Percentiles rank a stretch among this genome's conserved stretches.
Evolutionary conservation across 352 stramenopile genomes (phyloP).

Genomic region (Pythium chondricola): DNA sequence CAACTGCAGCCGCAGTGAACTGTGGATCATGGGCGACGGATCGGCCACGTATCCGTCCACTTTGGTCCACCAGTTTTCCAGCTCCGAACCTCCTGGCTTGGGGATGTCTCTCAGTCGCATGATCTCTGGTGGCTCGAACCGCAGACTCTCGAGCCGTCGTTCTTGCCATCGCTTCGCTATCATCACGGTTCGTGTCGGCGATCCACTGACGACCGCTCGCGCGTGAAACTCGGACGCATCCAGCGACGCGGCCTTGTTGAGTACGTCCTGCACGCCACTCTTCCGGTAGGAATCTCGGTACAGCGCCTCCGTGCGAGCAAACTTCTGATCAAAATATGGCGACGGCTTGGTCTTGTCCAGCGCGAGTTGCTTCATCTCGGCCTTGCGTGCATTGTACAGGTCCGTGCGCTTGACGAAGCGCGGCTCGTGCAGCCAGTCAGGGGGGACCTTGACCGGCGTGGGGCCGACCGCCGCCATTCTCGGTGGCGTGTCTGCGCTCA

Average conservation of each 20-base stretch:
- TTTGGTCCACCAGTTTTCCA: constrained; percentile 52
- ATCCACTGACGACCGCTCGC: constrained; percentile 27
- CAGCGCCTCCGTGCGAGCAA: constrained; percentile 36
- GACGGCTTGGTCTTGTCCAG: constrained; percentile 18
- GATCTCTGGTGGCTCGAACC: constrained; percentile 51
- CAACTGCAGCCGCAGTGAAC: constrained; percentile 45
- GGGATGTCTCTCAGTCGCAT: constrained; percentile 44
- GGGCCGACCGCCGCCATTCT: background rate
- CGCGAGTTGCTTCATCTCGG: constrained; percentile 33
- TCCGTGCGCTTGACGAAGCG: constrained; percentile 35
- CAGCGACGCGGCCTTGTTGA: constrained; percentile 11
- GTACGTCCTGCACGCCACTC: constrained; percentile 37
- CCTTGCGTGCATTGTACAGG: constrained; percentile 34
- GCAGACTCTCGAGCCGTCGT: constrained; percentile 30
- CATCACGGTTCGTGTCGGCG: constrained; percentile 31
- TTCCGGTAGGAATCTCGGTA: constrained; percentile 43
- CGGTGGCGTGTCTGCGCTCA: background rate
- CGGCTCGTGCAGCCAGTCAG: constrained; percentile 52
- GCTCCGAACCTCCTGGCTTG: constrained; percentile 23
- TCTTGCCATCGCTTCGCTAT: constrained; percentile 26
- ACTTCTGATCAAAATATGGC: constrained; percentile 29
- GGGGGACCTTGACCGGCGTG: constrained; percentile 31
- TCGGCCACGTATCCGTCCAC: constrained; percentile 53
- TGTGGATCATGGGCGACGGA: constrained; percentile 27
- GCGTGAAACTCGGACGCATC: constrained; percentile 24